Evolutionary conservation across 306 rosid species (phyloP).

Genomic region (Canavalia gladiata): DNA sequence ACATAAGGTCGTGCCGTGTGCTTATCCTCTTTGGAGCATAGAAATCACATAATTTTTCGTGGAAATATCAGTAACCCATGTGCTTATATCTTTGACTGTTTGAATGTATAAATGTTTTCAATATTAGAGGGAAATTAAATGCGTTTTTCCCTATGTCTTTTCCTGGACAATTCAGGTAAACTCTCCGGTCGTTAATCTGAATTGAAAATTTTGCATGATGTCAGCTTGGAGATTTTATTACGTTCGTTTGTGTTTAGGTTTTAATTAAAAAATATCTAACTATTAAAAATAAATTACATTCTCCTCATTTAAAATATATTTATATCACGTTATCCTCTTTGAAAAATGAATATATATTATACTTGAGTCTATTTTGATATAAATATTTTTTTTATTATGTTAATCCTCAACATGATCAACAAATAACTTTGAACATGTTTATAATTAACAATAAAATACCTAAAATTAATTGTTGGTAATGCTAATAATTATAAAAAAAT

Average conservation of each 20-base stretch:
- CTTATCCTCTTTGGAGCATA: background rate
- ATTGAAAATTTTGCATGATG: background rate
- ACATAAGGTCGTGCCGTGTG: background rate
- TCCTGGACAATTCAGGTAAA: background rate
- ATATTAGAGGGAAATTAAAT: background rate
- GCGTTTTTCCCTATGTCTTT: background rate
- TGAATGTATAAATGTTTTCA: background rate
- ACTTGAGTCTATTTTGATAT: too few species aligned
- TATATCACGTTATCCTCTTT: too few species aligned
- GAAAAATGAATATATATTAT: too few species aligned
- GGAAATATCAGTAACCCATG: slow-evolving; percentile 4
- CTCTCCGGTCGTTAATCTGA: background rate
- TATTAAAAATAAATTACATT: too few species aligned
- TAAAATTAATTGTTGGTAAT: too few species aligned
- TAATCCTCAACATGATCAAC: too few species aligned
- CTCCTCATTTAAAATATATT: too few species aligned
- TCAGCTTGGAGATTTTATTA: background rate
- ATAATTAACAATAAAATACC: too few species aligned
- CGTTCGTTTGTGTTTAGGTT: background rate
- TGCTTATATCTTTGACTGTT: background rate
- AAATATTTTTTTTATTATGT: too few species aligned
- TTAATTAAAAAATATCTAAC: background rate
- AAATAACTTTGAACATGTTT: too few species aligned
- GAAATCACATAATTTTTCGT: background rate
- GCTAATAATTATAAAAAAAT: too few species aligned